phyloP scores from a whole-genome alignment of 2,329 filamentous ascomycete species.

The Dryadomyces quercivorus region DNA sequence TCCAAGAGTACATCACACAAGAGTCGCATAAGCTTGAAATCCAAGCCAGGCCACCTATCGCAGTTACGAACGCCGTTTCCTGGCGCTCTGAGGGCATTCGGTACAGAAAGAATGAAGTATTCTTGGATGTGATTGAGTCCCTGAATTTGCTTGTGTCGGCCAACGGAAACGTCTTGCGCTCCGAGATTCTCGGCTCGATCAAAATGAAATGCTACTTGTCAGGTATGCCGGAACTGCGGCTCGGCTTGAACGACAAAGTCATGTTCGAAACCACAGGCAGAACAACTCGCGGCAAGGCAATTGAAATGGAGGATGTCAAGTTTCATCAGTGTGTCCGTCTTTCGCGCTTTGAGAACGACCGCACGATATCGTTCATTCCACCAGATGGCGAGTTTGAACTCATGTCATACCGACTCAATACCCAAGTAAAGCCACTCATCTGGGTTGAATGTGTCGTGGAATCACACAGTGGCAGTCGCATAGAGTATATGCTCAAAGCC shows the following conservation, averaged over 20 bases:
- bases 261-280: constrained; percentile 98
- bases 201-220: constrained; percentile 99
- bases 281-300: constrained; percentile 87
- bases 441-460: constrained; percentile 99
- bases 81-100: constrained; percentile 97
- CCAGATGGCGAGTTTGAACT: constrained; percentile 98
- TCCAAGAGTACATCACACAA: constrained; percentile 98
- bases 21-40: constrained; percentile 98
- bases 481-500: constrained; percentile 99
- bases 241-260: constrained; percentile 96
- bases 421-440: constrained; percentile 94
- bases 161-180: constrained; percentile 88
- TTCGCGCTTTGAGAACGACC: constrained; percentile 93
- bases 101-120: constrained; percentile 99
- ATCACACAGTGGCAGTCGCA: constrained; percentile 84
- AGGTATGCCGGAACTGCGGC: constrained; percentile 89
- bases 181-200: constrained; percentile 90
- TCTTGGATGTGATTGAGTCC: constrained; percentile 92
- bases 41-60: constrained; percentile 89
- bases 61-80: constrained; percentile 94
- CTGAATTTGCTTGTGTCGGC: constrained; percentile 91
- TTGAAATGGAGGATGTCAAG: constrained; percentile 99
- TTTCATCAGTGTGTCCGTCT: constrained; percentile 97
- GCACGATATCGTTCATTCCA: constrained; percentile 97
- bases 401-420: constrained; percentile 98